Base-by-base conservation (phyloP, 2,329 filamentous ascomycete species). In the Thermoascus crustaceus region DNA sequence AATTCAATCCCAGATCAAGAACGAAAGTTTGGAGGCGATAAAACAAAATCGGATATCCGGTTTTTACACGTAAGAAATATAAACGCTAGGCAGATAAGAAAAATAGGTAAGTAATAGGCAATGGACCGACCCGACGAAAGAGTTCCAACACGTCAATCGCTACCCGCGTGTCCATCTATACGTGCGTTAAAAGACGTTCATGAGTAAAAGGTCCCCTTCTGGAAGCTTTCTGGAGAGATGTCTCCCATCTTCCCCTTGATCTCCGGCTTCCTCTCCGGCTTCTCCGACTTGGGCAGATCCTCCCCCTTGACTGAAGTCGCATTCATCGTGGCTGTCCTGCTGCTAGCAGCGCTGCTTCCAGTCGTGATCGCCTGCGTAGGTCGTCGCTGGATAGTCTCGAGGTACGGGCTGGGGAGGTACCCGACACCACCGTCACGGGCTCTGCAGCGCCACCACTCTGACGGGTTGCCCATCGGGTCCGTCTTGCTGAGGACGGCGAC, bases 401-500 rank as follows among this genome's bases (percentile, higher is more conserved):
- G 73, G 54, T 95, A 98, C 1, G 87, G 88, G 1, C 82, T 79
- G 2, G 93, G 91, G 4, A 98, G 72, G 56, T 96, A 98, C 5
- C 91, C 91, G 50, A 94, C 80, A 17, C 86, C 75, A 30, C 87
- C 88, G 56, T 96, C 87, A 41, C 91, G 75, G 9, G 89, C 83
- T 37, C 91, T 76, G 63, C 93, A 98, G 46, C 82, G 79, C 91
- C 91, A 98, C 91, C 91, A 98, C 56, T 98, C 89, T 34, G 84
- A 91, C 4, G 86, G 78, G 50, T 91, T 87, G 27, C 91, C 91
- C 54, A 89, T 76, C 1, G 91, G 91, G 52, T 98, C 91, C 11
- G 78, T 83, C 67, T 95, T 95, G 67, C 81, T 82, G 36, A 98
- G 73, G 1, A 98, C 87, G 17, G 91, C 91, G 10, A 98, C 88